Base-by-base conservation (phyloP, 306 rosid species). In the Dryas drummondii region DNA sequence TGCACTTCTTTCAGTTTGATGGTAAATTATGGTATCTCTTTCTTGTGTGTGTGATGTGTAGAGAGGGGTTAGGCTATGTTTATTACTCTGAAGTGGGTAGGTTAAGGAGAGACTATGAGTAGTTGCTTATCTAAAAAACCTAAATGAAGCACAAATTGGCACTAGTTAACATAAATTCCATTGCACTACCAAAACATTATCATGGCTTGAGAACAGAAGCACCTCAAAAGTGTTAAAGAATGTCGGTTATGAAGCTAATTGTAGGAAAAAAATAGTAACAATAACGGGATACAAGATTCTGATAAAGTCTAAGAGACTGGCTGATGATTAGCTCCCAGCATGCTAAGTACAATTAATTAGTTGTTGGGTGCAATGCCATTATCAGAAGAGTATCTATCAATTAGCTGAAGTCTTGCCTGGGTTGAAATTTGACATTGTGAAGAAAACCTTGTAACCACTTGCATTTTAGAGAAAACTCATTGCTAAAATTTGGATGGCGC, bases 1-100 rank as follows among this genome's bases (percentile, higher is more conserved):
- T 82, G 63, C 89, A 94, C 79, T 94, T 88, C 84, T 94, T 78
- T 81, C 94, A 86, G 78, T 84, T 94, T 80, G 97, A 94, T 79
- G 98, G 98, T 94, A 90, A 83, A 55, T 53, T 73, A 19, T 82
- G 47, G 32, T 52, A 19, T 67, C 69, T 17, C 72, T 77, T 68
- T 73, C 13, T 72, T 68, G 60, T 63, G 48, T 57, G 50, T 66
- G 56, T 41, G 51, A 27, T 22, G 32, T 56, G 49, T 16, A 27
- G 15, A 50, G 40, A 60, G 8, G 40, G 16, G 51, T 42, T 22
- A 71, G 45, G 19, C 3, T 2, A 7, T 7, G 16, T 19, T 41
- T 32, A 26, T 17, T 53, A 40, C 50, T 54, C 51, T 17, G 64
- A 45, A 44, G 15, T 70, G 2, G 52, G 63, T 42, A 17, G 17